Evolutionary conservation across 2,329 filamentous ascomycete species (phyloP), one percentile per base, ranked within the genome.

Genomic region (Aspergillus viridinutans): DNA sequence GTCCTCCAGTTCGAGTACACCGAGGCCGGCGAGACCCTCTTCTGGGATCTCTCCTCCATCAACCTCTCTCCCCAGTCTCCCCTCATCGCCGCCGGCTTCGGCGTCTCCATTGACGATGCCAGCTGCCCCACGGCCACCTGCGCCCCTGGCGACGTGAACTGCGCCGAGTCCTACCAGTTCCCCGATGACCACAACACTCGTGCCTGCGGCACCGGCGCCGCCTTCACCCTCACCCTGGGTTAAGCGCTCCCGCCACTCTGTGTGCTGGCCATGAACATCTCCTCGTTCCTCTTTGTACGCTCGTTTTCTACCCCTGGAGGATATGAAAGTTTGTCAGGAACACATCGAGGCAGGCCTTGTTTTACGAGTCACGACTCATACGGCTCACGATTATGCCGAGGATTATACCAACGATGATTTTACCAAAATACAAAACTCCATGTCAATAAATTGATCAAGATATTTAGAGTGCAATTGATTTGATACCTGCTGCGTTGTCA

Each of bases 191-290:
- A 62, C 32, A 62, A 69, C 52, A 71, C 67, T 49, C 56, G 58
- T 38, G 63, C 61, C 49, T 71, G 69, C 40, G 40, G 55, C 4
- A 29, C 66, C 28, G 55, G 55, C 12, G 58, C 62, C 28, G 58
- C 65, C 56, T 58, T 74, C 59, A 61, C 81, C 77, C 42, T 83
- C 71, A 67, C 56, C 10, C 28, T 70, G 29, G 68, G 67, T 55
- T 65, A 61, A 54, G 12, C 14, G 32, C 14, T 1, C 12, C 4
- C 14, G 14, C 32, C 12, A 17, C 32, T 35, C 14, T 38, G 14
- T 38, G 14, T 38, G 32, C 14, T 38, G 14, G 32, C 32, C 32
- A 38, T 38, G 32, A 17, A 35, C 32, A 38, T 38, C 32, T 20
- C 21, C 29, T 50, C 8, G 40, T 43, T 43, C 10, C 20, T 43